Evolutionary conservation across 129 eudicot genomes (phyloP), one percentile per base, ranked within the genome.

Genomic region (Helichrysum umbraculigerum): DNA sequence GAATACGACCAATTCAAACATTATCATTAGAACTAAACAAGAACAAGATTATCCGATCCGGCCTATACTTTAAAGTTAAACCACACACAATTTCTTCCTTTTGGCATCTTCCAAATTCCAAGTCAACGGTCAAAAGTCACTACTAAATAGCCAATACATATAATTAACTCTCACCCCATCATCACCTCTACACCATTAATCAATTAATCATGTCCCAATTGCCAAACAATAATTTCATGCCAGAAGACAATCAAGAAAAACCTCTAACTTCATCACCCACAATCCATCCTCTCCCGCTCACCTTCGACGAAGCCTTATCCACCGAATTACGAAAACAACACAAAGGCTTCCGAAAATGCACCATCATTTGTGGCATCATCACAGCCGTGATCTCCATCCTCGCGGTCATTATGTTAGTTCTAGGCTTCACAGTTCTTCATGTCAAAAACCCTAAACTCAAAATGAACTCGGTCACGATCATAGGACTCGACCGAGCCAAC

Each of bases 341-440:
- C 11, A 64, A 39, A 52, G 76, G 83, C 42, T 73, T 74, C 83
- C 74, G 59, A 0, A 78, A 69, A 34, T 84, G 75, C 73, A 42
- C 87, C 59, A 8, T 74, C 16, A 75, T 79, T 35, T 85, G 89
- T 70, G 96, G 96, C 60, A 68, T 86, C 85, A 16, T 71, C 28
- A 29, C 86, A 22, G 96, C 96, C 0, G 32, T 81, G 2, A 34
- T 81, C 3, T 77, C 83, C 20, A 70, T 89, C 70, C 19, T 79
- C 44, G 70, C 81, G 2, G 86, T 83, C 19, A 71, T 85, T 6
- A 14, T 81, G 30, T 5, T 89, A 9, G 54, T 85, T 15, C 76
- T 89, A 39, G 76, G 77, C 5, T 81, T 89, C 84, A 89, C 96
- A 11, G 75, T 83, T 3, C 78, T 89, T 17, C 86, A 64, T 6